phyloP scores from a whole-genome alignment of 768 basidiomycete species.

The Neoboletus magnificus region DNA sequence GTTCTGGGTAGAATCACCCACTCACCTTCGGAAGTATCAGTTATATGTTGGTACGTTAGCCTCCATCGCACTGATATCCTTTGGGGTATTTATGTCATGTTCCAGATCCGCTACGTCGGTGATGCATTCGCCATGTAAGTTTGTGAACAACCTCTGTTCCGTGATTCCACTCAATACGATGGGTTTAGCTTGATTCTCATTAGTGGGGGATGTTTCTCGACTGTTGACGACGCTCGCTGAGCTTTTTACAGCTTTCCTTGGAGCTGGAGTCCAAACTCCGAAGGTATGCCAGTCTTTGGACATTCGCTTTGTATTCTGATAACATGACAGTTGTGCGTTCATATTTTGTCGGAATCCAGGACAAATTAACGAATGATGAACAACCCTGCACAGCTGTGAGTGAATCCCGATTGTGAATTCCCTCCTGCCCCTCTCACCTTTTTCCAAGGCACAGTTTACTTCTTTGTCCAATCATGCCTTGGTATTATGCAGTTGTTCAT shows the following conservation, averaged over 20 bases:
- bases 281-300: slow-evolving; percentile 4
- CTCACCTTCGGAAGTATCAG: slow-evolving; percentile 13
- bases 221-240: background rate
- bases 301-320: background rate
- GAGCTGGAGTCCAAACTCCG: background rate
- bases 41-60: slow-evolving; percentile 19
- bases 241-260: slow-evolving; percentile 11
- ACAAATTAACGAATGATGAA: background rate
- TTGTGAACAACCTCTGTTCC: background rate
- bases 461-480: slow-evolving; percentile 3
- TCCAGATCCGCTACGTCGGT: slow-evolving; percentile 23
- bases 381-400: slow-evolving; percentile 13
- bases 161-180: background rate
- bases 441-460: slow-evolving; percentile 7
- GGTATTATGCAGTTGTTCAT: background rate
- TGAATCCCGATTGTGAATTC: background rate
- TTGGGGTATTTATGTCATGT: background rate
- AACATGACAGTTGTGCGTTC: slow-evolving; percentile 6
- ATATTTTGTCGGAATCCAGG: background rate
- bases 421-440: background rate
- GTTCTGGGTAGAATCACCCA: slow-evolving; percentile 1
- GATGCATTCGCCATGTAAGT: slow-evolving; percentile 18
- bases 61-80: background rate
- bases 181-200: slow-evolving; percentile 12
- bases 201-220: background rate